A percentile compares a stretch with the other conserved stretches of the same genome.
Evolutionary conservation across 164 flowering plant genomes (phyloP).

Genomic region (Tetrastigma voinierianum): DNA sequence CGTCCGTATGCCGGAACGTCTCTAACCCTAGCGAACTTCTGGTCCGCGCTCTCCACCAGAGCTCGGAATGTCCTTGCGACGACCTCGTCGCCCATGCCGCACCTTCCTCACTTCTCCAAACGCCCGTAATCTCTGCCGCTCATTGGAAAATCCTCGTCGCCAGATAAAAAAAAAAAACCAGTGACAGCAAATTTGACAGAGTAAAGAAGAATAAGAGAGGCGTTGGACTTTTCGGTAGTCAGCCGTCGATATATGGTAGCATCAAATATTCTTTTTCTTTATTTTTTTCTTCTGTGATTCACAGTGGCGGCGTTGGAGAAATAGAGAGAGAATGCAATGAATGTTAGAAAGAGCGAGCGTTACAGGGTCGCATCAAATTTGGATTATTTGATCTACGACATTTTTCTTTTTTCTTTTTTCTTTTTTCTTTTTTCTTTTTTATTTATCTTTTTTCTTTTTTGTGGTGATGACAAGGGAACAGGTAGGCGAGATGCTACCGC

Average conservation of each 20-base stretch:
- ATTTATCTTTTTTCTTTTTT: too few species aligned
- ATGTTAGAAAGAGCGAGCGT: not conserved
- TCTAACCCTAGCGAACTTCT: constrained; percentile 79
- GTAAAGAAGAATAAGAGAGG: not conserved
- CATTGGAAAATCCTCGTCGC: constrained; percentile 5
- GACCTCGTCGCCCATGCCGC: constrained; percentile 25
- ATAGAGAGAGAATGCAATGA: constrained; percentile 6
- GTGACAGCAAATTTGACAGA: constrained; percentile 1
- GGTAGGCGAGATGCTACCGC: too few species aligned
- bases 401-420: not conserved
- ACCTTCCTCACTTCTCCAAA: not conserved
- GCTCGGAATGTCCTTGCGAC: constrained; percentile 54
- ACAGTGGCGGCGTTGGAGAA: constrained; percentile 15
- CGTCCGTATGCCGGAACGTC: constrained; percentile 64
- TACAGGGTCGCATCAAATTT: not conserved
- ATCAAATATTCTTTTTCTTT: not conserved
- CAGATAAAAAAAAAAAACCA: not conserved
- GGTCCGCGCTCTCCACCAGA: constrained; percentile 72
- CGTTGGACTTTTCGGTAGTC: constrained; percentile 11
- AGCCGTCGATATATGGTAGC: constrained; percentile 9
- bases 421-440: too few species aligned
- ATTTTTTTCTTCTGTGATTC: not conserved
- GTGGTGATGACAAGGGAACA: too few species aligned
- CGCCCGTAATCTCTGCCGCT: not conserved
- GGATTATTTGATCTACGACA: constrained; percentile 2